phyloP scores from a whole-genome alignment of 2,329 filamentous ascomycete species.

The Talaromyces sp. region DNA sequence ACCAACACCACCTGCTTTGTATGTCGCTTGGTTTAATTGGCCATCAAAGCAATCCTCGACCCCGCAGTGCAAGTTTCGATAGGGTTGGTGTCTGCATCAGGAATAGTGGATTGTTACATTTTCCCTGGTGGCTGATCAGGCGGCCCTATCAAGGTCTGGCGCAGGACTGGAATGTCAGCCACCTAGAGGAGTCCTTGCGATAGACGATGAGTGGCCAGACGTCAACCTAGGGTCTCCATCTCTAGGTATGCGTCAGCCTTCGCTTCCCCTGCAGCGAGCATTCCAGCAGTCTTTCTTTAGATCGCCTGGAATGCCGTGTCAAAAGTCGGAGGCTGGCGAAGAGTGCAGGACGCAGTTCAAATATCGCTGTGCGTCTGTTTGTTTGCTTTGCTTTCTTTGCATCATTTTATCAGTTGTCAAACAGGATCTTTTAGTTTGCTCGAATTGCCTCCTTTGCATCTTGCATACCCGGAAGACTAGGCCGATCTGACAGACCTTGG shows the following conservation, averaged over 20 bases:
- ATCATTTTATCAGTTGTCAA: conserved; percentile 28
- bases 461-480: conserved; percentile 6
- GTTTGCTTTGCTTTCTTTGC: conserved; percentile 41
- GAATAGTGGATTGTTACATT: conserved; percentile 32
- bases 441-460: conserved; percentile 11
- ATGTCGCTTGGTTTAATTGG: conserved; percentile 15
- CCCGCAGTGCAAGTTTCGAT: conserved; percentile 25
- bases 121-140: conserved; percentile 25
- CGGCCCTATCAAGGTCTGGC: conserved; percentile 12
- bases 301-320: conserved; percentile 29
- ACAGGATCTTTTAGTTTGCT: conserved; percentile 21
- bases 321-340: conserved; percentile 33
- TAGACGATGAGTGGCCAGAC: conserved; percentile 17
- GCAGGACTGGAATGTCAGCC: conserved; percentile 21
- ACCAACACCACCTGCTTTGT: conserved; percentile 6
- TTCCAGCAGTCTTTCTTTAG: conserved; percentile 31
- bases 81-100: conserved; percentile 23
- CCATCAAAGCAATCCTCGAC: conserved; percentile 14
- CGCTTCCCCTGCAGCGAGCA: conserved; percentile 16
- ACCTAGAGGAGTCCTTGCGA: conserved; percentile 15
- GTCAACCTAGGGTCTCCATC: not conserved
- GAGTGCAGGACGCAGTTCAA: conserved; percentile 27
- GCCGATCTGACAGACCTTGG: not conserved
- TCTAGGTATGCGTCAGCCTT: conserved; percentile 5
- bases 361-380: conserved; percentile 35